A percentile compares a stretch with the other conserved stretches of the same genome.
phyloP scores from a whole-genome alignment of 2,329 filamentous ascomycete genomes.

The Alternaria triticina region DNA sequence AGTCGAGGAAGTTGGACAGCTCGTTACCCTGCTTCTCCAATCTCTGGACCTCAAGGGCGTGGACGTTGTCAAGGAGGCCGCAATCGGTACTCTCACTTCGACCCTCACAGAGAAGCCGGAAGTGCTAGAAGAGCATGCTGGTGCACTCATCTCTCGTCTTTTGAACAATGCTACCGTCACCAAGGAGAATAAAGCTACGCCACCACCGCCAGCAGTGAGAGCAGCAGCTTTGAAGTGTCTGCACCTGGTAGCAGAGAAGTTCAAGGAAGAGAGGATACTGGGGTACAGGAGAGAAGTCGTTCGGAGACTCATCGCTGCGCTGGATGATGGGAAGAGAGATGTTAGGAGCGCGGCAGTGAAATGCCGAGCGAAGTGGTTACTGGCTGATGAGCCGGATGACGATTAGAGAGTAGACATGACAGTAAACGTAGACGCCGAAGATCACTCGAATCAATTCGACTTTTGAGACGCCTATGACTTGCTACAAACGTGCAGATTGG shows the following conservation, averaged over 20 bases:
- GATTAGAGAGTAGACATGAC: conserved; percentile 18
- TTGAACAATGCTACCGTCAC: conserved; percentile 52
- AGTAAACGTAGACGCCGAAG: background rate
- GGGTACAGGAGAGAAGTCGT: conserved; percentile 64
- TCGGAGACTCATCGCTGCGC: conserved; percentile 58
- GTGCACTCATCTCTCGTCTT: conserved; percentile 63
- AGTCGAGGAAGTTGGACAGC: conserved; percentile 62
- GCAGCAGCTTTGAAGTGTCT: conserved; percentile 57
- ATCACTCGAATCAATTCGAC: conserved; percentile 1
- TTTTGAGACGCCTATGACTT: conserved; percentile 6
- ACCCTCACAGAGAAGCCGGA: conserved; percentile 65
- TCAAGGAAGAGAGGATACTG: conserved; percentile 60
- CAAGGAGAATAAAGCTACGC: conserved; percentile 15
- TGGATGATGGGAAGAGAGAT: conserved; percentile 69
- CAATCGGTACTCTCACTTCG: conserved; percentile 64
- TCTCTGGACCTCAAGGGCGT: conserved; percentile 63
- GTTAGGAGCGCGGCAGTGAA: conserved; percentile 68
- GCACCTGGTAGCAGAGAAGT: conserved; percentile 54
- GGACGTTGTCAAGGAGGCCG: conserved; percentile 64
- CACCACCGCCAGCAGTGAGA: conserved; percentile 49
- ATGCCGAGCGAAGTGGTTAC: conserved; percentile 66
- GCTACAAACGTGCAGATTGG: conserved; percentile 21
- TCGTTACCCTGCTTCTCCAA: conserved; percentile 68
- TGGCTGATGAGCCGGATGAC: conserved; percentile 65
- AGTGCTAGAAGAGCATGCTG: conserved; percentile 61